A percentile compares a stretch with the other conserved stretches of the same genome.
Conservation (phyloP, 768 basidiomycete genomes). For the Calocybe cyanea region DNA sequence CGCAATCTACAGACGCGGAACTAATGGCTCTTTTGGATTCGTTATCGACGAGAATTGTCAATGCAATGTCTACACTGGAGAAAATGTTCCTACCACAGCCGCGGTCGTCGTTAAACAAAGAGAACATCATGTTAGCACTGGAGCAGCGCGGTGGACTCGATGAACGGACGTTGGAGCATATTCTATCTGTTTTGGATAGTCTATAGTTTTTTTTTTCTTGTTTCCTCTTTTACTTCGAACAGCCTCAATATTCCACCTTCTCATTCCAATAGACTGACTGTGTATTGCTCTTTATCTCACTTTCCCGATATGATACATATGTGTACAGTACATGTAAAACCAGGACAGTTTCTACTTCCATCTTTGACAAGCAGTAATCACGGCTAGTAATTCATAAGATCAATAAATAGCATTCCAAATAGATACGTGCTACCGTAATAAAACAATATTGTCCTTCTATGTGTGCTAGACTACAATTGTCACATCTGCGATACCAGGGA, state of each 20-base stretch:
- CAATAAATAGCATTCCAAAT: background rate
- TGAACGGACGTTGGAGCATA: constrained; percentile 43
- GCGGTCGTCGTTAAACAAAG: constrained; percentile 17
- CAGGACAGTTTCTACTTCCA: background rate
- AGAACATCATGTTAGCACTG: constrained; percentile 32
- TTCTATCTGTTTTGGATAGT: constrained; percentile 31
- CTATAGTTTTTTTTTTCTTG: constrained; percentile 17
- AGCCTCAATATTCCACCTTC: background rate
- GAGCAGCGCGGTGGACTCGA: constrained; percentile 37
- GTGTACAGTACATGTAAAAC: constrained; percentile 6
- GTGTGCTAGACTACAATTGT: constrained; percentile 9
- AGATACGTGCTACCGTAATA: constrained; percentile 1
- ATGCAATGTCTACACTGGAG: constrained; percentile 47
- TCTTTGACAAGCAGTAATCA: too few species aligned
- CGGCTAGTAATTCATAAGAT: too few species aligned
- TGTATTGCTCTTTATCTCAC: constrained; percentile 7
- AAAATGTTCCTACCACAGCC: constrained; percentile 19
- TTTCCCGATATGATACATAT: background rate
- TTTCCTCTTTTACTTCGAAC: constrained; percentile 8
- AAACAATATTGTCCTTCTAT: constrained; percentile 6
- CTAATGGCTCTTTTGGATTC: constrained; percentile 75
- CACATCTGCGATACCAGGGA: constrained; percentile 3
- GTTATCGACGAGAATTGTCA: constrained; percentile 71
- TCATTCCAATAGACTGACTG: background rate
- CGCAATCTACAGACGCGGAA: constrained; percentile 69